These are phyloP conservation scores for Escallonia herrerae DNA, from an alignment of 129 eudicot species.

Conservation along the genomic window DNA sequence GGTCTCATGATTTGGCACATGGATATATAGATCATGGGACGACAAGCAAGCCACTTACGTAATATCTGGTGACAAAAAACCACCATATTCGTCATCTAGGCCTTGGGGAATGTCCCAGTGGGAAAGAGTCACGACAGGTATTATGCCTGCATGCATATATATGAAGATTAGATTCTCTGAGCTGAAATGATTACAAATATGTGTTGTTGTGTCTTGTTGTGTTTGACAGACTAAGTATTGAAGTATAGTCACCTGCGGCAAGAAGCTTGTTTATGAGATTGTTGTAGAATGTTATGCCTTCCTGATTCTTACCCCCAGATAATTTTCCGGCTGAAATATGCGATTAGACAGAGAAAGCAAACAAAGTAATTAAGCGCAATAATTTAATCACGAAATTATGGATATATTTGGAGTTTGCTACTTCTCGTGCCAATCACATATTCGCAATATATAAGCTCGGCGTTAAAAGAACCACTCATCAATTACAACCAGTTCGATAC, in stretches of 20 bases:
- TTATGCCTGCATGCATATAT: slow-evolving; percentile 26
- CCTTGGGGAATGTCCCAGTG: slow-evolving; percentile 74
- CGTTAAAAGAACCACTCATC: too few species aligned
- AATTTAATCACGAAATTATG: too few species aligned
- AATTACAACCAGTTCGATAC: too few species aligned
- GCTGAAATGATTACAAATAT: background rate
- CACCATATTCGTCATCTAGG: slow-evolving; percentile 63
- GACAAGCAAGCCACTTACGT: too few species aligned
- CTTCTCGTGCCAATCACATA: too few species aligned
- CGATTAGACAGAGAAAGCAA: background rate
- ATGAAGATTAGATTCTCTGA: background rate
- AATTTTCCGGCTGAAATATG: slow-evolving; percentile 39
- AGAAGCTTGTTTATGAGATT: slow-evolving; percentile 47
- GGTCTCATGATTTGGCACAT: too few species aligned
- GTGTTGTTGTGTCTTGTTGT: background rate
- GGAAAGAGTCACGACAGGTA: slow-evolving; percentile 55
- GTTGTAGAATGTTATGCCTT: slow-evolving; percentile 52
- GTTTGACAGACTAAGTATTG: background rate
- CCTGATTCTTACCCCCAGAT: slow-evolving; percentile 50
- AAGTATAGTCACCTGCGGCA: slow-evolving; percentile 18
- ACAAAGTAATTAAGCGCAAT: background rate
- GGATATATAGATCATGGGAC: too few species aligned
- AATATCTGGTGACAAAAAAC: slow-evolving; percentile 41
- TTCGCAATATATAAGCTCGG: too few species aligned
- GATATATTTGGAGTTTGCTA: too few species aligned